phyloP scores from a whole-genome alignment of 352 stramenopile species.

The Poterioochromonas sp. region DNA sequence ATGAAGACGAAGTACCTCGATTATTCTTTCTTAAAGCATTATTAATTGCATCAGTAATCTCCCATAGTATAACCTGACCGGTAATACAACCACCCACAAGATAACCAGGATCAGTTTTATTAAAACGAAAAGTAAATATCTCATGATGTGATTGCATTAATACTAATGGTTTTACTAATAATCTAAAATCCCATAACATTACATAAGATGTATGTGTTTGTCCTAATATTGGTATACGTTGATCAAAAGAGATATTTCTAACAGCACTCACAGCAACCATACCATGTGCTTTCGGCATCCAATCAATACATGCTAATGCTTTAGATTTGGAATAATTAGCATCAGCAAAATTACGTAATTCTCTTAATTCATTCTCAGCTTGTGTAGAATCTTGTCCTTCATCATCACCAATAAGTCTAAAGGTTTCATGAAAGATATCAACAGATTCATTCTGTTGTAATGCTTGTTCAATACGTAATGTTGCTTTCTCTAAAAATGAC shows the following conservation, averaged over 20 bases:
- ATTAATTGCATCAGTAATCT: slow-evolving; percentile 66
- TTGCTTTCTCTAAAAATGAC: slow-evolving; percentile 36
- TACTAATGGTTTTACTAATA: slow-evolving; percentile 81
- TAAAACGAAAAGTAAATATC: slow-evolving; percentile 72
- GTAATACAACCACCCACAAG: slow-evolving; percentile 67
- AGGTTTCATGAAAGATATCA: slow-evolving; percentile 51
- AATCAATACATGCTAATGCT: slow-evolving; percentile 67
- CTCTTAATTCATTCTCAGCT: slow-evolving; percentile 71
- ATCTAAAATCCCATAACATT: slow-evolving; percentile 82
- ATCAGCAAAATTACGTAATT: slow-evolving; percentile 80
- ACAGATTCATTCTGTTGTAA: slow-evolving; percentile 58
- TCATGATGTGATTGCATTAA: slow-evolving; percentile 81
- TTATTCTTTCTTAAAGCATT: slow-evolving; percentile 6
- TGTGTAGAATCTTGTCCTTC: slow-evolving; percentile 19
- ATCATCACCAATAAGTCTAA: not conserved
- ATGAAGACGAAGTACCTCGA: not conserved
- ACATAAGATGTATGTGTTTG: slow-evolving; percentile 71
- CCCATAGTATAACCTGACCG: slow-evolving; percentile 79
- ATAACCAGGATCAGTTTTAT: slow-evolving; percentile 67
- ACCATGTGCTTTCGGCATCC: slow-evolving; percentile 72
- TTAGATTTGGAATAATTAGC: slow-evolving; percentile 86
- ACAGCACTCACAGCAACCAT: slow-evolving; percentile 70
- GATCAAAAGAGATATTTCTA: slow-evolving; percentile 69
- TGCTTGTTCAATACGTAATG: slow-evolving; percentile 45
- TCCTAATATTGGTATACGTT: slow-evolving; percentile 57